A percentile compares a stretch with the other conserved stretches of the same genome.
Conservation (phyloP, 805 yeast genomes). For the Cyberlindnera samutprakarnensis region DNA sequence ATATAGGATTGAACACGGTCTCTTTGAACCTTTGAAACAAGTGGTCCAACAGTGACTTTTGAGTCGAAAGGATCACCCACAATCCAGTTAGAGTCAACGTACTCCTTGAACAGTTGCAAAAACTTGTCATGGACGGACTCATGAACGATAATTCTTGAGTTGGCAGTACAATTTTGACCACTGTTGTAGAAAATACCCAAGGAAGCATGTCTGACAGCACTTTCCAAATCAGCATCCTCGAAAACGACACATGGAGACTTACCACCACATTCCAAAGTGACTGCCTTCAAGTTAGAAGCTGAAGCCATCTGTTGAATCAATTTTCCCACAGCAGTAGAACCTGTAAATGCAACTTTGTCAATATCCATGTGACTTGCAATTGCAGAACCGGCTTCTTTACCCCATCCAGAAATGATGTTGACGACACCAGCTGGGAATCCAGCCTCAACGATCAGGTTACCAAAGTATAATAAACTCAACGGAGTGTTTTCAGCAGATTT, state of each 20-base stretch:
- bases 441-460: slow-evolving; percentile 54
- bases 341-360: slow-evolving; percentile 57
- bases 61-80: slow-evolving; percentile 49
- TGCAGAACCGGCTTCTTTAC: slow-evolving; percentile 61
- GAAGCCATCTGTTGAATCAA: slow-evolving; percentile 66
- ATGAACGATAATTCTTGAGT: slow-evolving; percentile 54
- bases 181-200: slow-evolving; percentile 56
- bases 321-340: slow-evolving; percentile 61
- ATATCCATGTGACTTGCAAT: slow-evolving; percentile 53
- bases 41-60: slow-evolving; percentile 50
- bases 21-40: slow-evolving; percentile 48
- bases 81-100: slow-evolving; percentile 31
- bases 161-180: slow-evolving; percentile 66
- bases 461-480: slow-evolving; percentile 58
- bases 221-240: slow-evolving; percentile 55
- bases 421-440: slow-evolving; percentile 77
- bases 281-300: slow-evolving; percentile 50
- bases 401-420: slow-evolving; percentile 65
- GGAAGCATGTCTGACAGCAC: slow-evolving; percentile 63
- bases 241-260: slow-evolving; percentile 59
- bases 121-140: slow-evolving; percentile 49
- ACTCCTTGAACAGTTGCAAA: slow-evolving; percentile 33
- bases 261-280: slow-evolving; percentile 68
- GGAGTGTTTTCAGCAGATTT: slow-evolving; percentile 77
- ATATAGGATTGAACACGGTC: slow-evolving; percentile 44